phyloP scores from a whole-genome alignment of 495 filamentous ascomycete species.

The Poronia punctata region DNA sequence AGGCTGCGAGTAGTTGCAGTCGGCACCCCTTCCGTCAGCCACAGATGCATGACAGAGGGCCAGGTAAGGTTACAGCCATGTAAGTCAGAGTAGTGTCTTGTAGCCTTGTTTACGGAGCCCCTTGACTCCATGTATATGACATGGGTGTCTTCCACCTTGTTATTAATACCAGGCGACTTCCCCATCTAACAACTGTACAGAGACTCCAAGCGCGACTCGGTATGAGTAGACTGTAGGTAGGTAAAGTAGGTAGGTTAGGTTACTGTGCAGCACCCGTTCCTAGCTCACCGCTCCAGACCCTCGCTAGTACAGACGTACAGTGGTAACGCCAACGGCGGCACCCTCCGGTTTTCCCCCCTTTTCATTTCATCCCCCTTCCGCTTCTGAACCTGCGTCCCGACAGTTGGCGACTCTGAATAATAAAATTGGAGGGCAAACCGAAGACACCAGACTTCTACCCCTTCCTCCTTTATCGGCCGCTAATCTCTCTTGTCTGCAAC shows the following conservation, averaged over 20 bases:
- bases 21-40: conserved; percentile 11
- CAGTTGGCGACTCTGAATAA: no score
- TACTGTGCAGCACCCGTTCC: no score
- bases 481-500: no score
- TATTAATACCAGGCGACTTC: conserved; percentile 2
- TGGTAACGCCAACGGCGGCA: conserved; percentile 10
- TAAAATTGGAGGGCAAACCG: no score
- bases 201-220: conserved; percentile 2
- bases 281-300: conserved; percentile 10
- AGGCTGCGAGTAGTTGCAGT: conserved; percentile 7
- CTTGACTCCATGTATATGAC: conserved; percentile 1
- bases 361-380: neutral
- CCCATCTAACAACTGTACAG: conserved; percentile 9
- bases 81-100: conserved; percentile 1
- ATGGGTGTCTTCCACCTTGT: neutral
- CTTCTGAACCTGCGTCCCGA: no score
- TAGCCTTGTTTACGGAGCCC: conserved; percentile 13
- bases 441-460: no score
- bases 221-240: no score
- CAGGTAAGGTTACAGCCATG: neutral
- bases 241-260: no score
- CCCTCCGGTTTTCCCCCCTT: neutral
- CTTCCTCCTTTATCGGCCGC: no score
- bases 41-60: conserved; percentile 6
- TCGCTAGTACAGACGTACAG: no score